Conservation (phyloP, 2,329 filamentous ascomycete species). For the Blastomyces gilchristii region DNA sequence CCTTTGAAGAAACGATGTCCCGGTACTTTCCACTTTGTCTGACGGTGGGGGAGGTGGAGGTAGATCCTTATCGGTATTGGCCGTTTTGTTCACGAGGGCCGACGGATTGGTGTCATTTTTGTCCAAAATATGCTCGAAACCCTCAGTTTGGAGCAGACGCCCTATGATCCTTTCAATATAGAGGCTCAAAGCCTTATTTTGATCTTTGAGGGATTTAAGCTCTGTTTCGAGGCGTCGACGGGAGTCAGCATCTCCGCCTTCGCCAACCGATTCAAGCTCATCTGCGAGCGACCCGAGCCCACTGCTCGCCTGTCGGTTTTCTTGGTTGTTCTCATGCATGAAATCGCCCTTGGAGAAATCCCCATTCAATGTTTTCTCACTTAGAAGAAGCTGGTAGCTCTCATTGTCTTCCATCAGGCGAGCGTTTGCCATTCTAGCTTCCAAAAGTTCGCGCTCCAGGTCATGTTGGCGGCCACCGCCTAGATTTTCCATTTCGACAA, state of each 20-base stretch:
- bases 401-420: conserved; percentile 97
- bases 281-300: conserved; percentile 61
- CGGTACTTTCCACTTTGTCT: conserved; percentile 40
- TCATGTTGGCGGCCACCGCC: conserved; percentile 80
- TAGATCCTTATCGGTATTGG: conserved; percentile 63
- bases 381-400: conserved; percentile 88
- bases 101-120: conserved; percentile 51
- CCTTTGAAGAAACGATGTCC: conserved; percentile 45
- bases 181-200: conserved; percentile 92
- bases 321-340: conserved; percentile 45
- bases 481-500: conserved; percentile 87
- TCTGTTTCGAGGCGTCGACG: conserved; percentile 66
- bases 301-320: conserved; percentile 34
- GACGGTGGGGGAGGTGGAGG: conserved; percentile 66
- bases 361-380: conserved; percentile 89
- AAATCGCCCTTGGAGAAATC: conserved; percentile 80
- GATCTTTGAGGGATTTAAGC: conserved; percentile 68
- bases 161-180: conserved; percentile 99
- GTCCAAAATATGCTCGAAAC: conserved; percentile 88
- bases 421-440: conserved; percentile 90
- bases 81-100: conserved; percentile 17
- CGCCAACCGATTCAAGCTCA: conserved; percentile 62
- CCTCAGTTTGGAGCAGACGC: conserved; percentile 82
- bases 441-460: conserved; percentile 81
- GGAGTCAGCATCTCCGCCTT: conserved; percentile 48